Evolutionary conservation across 768 basidiomycete genomes (phyloP), one percentile per base, ranked within the genome.

Genomic region (Sporobolomyces roseus): DNA sequence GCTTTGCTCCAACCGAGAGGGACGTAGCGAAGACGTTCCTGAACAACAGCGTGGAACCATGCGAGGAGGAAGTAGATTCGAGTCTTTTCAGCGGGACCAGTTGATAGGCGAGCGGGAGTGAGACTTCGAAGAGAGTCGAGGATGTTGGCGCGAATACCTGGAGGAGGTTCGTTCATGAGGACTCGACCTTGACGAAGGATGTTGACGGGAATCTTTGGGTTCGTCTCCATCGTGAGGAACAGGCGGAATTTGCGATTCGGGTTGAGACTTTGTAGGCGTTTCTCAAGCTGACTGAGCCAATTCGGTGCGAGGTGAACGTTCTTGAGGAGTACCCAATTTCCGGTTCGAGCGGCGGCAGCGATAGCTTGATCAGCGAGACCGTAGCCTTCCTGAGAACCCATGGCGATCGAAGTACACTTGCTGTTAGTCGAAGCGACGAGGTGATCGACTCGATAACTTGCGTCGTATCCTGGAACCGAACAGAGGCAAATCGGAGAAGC

Each of bases 351-450:
- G 46, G 93, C 96, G 29, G 87, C 81, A 35, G 90, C 88, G 70
- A 99, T 96, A 3, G 94, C 93, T 80, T 96, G 93, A 75, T 99
- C 94, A 16, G 96, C 96, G 2, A 93, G 83, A 5, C 86, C 85
- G 78, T 91, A 94, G n/a, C 94, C 94, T 82, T 99, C 96, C 71
- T 93, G 89, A 2, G 94, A 96, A 29, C 96, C 96, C 93, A 99
- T 96, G 19, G 96, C 96, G 29, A 99, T 91, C 3, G 91, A 90
- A 2, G 88, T 83, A 64, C 91, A 93, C 30, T 88, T 85, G 33
- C 85, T 83, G 21, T 87, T 86, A 16, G 86, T 86, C 12, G 59
- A 27, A 77, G 88, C 86, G 72, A 93, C 86, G 49, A 94, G 84
- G 73, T 87, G 87, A 74, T 96, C 93, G 45, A 96, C 90, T 55